Evolutionary conservation across 371 early-diverging fungal genomes (phyloP), one percentile per base, ranked within the genome.

Genomic region (Scutellospora calospora): DNA sequence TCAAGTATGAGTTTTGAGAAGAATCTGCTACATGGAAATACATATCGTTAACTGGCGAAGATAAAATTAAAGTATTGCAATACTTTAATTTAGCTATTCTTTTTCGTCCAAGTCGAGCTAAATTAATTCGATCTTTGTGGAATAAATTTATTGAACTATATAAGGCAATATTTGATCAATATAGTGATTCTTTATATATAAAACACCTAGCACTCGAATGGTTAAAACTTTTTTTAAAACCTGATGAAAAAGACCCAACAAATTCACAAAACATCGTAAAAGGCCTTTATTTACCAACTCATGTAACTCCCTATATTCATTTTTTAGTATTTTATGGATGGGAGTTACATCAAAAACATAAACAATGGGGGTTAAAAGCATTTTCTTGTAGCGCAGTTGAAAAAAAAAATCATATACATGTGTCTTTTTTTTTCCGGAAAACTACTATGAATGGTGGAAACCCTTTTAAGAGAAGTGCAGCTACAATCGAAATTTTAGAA

Each of bases 281-380:
- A 63, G 65, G 65, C 14, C 33, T 63, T 31, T 63, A 63, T 63
- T 31, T 63, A 33, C 65, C 31, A 31, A 35, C 6, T 63, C 38
- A 63, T 31, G 14, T 63, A 35, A 63, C 35, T 2, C 65, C 65
- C 35, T 63, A 63, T 35, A 63, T 63, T 2, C 35, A 63, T 63
- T 9, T 33, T 31, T 31, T 63, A 31, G 35, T 63, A 14, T 63
- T 31, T 63, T 35, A 63, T 63, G 65, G 9, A 14, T 63, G 35
- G 65, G 35, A 63, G 20, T 33, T 63, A 11, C 14, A 31, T 11
- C 12, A 63, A 20, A 63, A 63, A 63, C 35, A 63, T 35, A 27
- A 63, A 63, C 27, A 2, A 20, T 63, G 31, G 65, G 65, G 65
- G 14, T 16, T 63, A 18, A 35, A 63, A 20, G 65, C 18, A 63